Percentiles rank a stretch among this genome's conserved stretches.
These are phyloP conservation scores for Castanea mollissima DNA, from an alignment of 306 rosid genomes.

Conservation along the genomic window DNA sequence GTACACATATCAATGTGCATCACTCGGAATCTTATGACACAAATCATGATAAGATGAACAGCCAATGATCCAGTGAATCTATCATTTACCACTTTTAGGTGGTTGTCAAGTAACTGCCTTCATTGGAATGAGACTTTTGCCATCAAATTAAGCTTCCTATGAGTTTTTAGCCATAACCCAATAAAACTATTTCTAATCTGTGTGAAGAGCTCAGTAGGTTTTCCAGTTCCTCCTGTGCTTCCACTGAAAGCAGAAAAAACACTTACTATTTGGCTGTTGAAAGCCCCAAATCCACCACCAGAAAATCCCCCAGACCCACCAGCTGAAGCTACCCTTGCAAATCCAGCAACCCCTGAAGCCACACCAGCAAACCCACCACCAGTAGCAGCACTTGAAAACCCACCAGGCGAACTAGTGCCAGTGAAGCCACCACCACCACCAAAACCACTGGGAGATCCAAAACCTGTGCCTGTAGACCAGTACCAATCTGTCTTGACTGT, in stretches of 20 bases:
- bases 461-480: constrained; percentile 53
- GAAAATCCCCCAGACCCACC: constrained; percentile 38
- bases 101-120: neutral
- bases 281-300: constrained; percentile 44
- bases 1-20: too few species aligned
- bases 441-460: constrained; percentile 54
- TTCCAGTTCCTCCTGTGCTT: constrained; percentile 47
- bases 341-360: constrained; percentile 44
- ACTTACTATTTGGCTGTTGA: constrained; percentile 56
- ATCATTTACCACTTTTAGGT: neutral
- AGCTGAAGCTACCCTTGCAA: constrained; percentile 28
- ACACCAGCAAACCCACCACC: constrained; percentile 51
- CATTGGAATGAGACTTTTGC: neutral
- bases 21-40: too few species aligned
- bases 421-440: constrained; percentile 46
- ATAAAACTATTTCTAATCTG: constrained; percentile 66
- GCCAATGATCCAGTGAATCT: neutral
- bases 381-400: constrained; percentile 36
- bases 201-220: constrained; percentile 79
- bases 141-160: neutral
- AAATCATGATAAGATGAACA: too few species aligned
- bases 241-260: constrained; percentile 55
- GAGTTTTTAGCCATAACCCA: neutral
- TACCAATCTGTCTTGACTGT: constrained; percentile 86
- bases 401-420: constrained; percentile 12